Conservation (phyloP, 1,139 yeast genomes). For the Geotrichum europaeum region DNA sequence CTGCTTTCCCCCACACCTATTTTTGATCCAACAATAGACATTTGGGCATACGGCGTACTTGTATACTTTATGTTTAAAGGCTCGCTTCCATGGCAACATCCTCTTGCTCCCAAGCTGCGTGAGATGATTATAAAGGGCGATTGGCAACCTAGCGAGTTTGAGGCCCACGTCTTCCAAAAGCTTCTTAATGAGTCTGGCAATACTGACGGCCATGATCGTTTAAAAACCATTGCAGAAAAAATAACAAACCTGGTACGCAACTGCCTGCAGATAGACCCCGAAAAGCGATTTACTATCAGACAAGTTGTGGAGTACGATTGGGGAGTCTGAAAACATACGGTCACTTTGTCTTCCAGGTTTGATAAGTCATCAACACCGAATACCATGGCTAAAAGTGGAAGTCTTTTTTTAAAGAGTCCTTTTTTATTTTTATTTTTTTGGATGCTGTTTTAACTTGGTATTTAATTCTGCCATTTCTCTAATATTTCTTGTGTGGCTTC, state of each 20-base stretch:
- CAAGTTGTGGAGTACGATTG: slow-evolving; percentile 29
- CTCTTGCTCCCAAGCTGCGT: slow-evolving; percentile 70
- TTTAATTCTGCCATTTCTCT: too few relatives aligned
- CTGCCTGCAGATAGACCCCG: slow-evolving; percentile 49
- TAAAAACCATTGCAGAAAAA: slow-evolving; percentile 20
- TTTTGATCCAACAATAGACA: slow-evolving; percentile 68
- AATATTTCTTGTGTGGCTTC: too few relatives aligned
- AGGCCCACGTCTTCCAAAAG: slow-evolving; percentile 28
- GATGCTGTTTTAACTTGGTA: too few relatives aligned
- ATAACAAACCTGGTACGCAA: slow-evolving; percentile 47
- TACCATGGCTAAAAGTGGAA: too few relatives aligned
- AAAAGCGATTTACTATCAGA: slow-evolving; percentile 47
- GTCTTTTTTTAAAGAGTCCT: too few relatives aligned
- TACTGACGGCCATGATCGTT: slow-evolving; percentile 39
- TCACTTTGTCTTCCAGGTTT: neutral
- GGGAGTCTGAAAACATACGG: neutral
- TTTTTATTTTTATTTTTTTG: too few relatives aligned
- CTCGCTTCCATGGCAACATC: slow-evolving; percentile 74
- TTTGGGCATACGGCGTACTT: slow-evolving; percentile 87
- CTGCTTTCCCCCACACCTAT: slow-evolving; percentile 59
- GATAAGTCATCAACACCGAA: too few relatives aligned
- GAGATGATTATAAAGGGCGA: slow-evolving; percentile 66
- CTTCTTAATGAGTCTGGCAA: slow-evolving; percentile 16
- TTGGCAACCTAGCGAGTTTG: slow-evolving; percentile 45
- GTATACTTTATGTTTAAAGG: slow-evolving; percentile 69